Base-by-base conservation (phyloP, 2,329 filamentous ascomycete species). In the Talaromyces amestolkiae region DNA sequence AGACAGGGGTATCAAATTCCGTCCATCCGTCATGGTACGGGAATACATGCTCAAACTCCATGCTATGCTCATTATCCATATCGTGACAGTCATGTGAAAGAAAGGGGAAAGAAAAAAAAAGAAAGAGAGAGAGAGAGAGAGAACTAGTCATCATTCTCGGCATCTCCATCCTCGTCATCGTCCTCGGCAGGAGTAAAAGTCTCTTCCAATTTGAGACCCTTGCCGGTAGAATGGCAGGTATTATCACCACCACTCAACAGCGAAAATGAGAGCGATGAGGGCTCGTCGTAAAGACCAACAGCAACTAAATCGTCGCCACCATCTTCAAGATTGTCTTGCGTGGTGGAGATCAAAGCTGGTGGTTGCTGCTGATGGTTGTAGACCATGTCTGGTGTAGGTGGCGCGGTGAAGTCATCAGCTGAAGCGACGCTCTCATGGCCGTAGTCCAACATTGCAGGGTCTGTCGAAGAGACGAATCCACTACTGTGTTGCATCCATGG, bases 171-270 rank as follows among this genome's bases (percentile, higher is more conserved):
- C 54, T 85, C 85, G 19, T 84, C 80, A 2, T 80, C 78, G 10
- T 82, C 83, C 0, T 86, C 85, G 84, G 91, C 75, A 87, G 89
- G 90, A 85, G 73, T 77, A 64, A 80, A 94, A 0, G 90, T 91
- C 75, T 93, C 91, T 76, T 94, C 91, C 3, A 95, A 80, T 75
- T 93, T 94, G 70, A 94, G 80, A 0, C 91, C 91, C 76, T 92
- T 91, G 65, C 91, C 90, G 19, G 80, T 63, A 73, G 69, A 68
- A 0, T 76, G 69, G 7, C 73, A 73, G 49, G 80, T 78, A 69
- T 82, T 83, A 1, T 56, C 43, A 11, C 80, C 75, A 8, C 84
- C 78, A 27, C 84, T 84, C 56, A 88, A 76, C 19, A 91, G 75
- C 75, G 77, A 86, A 79, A 63, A 85, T 74, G 60, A 82, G 79